Evolutionary conservation across 192 early-diverging fungal species (phyloP), one percentile per base, ranked within the genome.

Genomic region (Phycomyces blakesleeanus): DNA sequence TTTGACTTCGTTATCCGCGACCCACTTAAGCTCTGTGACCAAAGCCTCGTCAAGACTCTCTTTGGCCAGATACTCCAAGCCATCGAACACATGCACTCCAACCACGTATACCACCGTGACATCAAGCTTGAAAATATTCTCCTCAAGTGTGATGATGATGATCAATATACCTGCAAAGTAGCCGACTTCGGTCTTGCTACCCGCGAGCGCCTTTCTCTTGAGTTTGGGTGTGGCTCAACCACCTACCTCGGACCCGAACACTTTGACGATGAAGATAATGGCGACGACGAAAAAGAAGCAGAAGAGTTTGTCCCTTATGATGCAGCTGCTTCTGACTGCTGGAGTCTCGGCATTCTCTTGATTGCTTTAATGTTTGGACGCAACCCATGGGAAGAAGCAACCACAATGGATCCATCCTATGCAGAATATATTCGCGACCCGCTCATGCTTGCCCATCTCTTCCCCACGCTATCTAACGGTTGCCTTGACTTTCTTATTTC

Each of bases 161-260:
- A 58, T n/a, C 29, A 40, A 1, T 21, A 68, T 18, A 57, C 51
- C 1, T 71, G 60, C 55, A 93, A 93, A 71, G 74, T 97, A 12
- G 89, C 91, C 4, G 94, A 97, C 71, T 97, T 97, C 83, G 94
- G 94, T 15, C 85, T 97, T 25, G 86, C 94, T 12, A 97, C 95
- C 6, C 80, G 78, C 71, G 79, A 89, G 24, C 69, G 76, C 22
- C 79, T 77, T 70, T 93, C 91, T 11, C 69, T 80, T 24, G 95
- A 95, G 47, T 87, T 93, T 41, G 93, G 93, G 6, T 95, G 93
- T 68, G 95, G 95, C 9, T 88, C 86, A 49, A 88, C 90, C 6
- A 86, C 92, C 53, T 97, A 97, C 67, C 87, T 97, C 76, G 91
- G 89, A 2, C 93, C 93, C n/a, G 91, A 85, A 57, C 77, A 80